Evolutionary conservation across 345 rosid species (phyloP), one percentile per base, ranked within the genome.

Genomic region (Sonneratia alba): DNA sequence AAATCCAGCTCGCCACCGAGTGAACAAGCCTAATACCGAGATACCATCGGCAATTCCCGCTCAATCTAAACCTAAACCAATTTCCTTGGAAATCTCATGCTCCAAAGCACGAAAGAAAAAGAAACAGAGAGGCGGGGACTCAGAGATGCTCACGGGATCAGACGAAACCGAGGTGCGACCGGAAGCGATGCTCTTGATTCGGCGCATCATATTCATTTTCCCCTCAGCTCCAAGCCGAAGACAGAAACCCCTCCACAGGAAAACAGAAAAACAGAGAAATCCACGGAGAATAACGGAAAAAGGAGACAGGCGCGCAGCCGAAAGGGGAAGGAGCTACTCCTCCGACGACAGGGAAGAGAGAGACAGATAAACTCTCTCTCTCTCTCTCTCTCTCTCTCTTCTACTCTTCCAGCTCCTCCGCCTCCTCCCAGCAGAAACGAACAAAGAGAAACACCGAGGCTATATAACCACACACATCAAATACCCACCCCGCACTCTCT

Each of bases 181-280:
- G 34, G 99, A 96, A 40, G 99, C 98, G 69, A 92, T 86, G 93
- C 96, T 92, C 85, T 92, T 92, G 72, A 96, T 87, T 45, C 99
- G 86, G 63, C 97, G 98, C 88, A 96, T 84, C 83, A 96, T 88
- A 83, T 89, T 89, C 98, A 92, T 96, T 55, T 61, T 76, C 18
- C 49, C 45, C 4, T 4, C 16, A 18, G 74, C 7, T 72, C 45
- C 78, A 10, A 57, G 3, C 73, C 48, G 14, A 47, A 6, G 7
- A 47, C 49, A 40, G 13, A 47, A 47, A 11, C 49, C 49, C 7
- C 49, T 47, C 49, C 3, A 47, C 49, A 47, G 49, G 14, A 47
- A 40, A 47, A 3, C 43, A 40, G 43, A 40, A 40, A 40, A 3
- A 40, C 43, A 40, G 43, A 40, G 43, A 7, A 40, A 40, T 3